Evolutionary conservation across 208 protist species (phyloP), one percentile per base, ranked within the genome.

Genomic region (Phytomonas sp.): DNA sequence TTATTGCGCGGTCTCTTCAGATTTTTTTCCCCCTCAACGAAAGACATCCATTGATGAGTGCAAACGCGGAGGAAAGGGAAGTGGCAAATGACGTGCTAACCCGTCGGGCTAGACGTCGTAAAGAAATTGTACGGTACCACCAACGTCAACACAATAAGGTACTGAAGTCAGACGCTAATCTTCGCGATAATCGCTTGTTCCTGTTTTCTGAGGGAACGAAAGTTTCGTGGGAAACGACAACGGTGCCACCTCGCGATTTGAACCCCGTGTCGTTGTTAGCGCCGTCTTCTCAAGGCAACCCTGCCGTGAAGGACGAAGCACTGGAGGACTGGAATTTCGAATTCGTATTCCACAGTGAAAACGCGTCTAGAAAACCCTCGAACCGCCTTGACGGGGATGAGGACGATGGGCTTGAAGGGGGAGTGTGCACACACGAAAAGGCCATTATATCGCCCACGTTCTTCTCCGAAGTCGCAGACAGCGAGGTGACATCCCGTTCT

Each of bases 61-160:
- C 65, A 0, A 31, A 74, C 11, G 40, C 37, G 51, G 70, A 40
- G 62, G 60, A 71, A 71, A 70, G 36, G 23, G 61, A 26, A 8
- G 72, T 32, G 5, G 26, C 62, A 30, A 71, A 28, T 43, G 26
- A 5, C 60, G 29, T 60, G 11, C 59, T 61, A 15, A 74, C 78
- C 11, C 67, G 76, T 68, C 80, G 86, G 43, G 77, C 78, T 8
- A 81, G 88, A 65, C 89, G 91, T 72, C 76, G 89, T 0, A 80
- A 81, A 28, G 82, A 88, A 60, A 86, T 94, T n/a, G 91, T 89
- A 65, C 80, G 82, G 26, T 92, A 89, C 75, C 70, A 82, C 15
- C 81, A 85, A 65, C 75, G 83, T 29, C 78, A 83, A 43, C 75
- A 74, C 13, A 83, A 82, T 62, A 74, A 78, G 36, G 71, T 74